phyloP scores from a whole-genome alignment of 2,329 filamentous ascomycete species.

The Cytospora chrysosperma region DNA sequence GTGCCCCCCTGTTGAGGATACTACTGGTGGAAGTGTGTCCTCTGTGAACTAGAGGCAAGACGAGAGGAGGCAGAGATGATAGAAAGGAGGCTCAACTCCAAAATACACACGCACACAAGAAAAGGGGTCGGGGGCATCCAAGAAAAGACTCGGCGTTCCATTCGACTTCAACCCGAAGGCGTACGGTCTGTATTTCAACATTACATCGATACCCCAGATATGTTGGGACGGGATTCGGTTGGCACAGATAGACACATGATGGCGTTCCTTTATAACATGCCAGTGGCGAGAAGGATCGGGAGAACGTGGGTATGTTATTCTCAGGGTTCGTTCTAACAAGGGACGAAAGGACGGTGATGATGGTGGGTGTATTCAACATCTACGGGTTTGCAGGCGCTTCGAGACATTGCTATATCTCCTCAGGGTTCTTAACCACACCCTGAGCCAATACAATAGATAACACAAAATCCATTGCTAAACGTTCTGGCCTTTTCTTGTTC shows the following conservation, averaged over 20 bases:
- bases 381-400: not conserved
- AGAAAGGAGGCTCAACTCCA: conserved; percentile 12
- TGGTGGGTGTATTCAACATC: not conserved
- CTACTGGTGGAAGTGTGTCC: conserved; percentile 36
- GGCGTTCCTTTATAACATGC: conserved; percentile 14
- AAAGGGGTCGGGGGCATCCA: not conserved
- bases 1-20: conserved; percentile 78
- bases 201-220: conserved; percentile 18
- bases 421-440: not conserved
- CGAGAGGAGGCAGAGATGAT: not conserved
- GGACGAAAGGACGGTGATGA: not conserved
- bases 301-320: not conserved
- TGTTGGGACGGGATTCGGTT: not conserved
- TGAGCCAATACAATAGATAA: not conserved
- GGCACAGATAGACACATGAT: conserved; percentile 2
- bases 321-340: not conserved
- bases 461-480: too few relatives aligned
- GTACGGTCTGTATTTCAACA: conserved; percentile 15
- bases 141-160: conserved; percentile 15
- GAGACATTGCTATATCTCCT: not conserved
- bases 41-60: conserved; percentile 6
- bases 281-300: not conserved
- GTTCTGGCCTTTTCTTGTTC: not conserved
- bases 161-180: conserved; percentile 23
- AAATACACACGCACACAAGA: not conserved